A percentile compares a stretch with the other conserved stretches of the same genome.
These are phyloP conservation scores for Jaapia argillacea DNA, from an alignment of 768 basidiomycete species.

Conservation along the genomic window DNA sequence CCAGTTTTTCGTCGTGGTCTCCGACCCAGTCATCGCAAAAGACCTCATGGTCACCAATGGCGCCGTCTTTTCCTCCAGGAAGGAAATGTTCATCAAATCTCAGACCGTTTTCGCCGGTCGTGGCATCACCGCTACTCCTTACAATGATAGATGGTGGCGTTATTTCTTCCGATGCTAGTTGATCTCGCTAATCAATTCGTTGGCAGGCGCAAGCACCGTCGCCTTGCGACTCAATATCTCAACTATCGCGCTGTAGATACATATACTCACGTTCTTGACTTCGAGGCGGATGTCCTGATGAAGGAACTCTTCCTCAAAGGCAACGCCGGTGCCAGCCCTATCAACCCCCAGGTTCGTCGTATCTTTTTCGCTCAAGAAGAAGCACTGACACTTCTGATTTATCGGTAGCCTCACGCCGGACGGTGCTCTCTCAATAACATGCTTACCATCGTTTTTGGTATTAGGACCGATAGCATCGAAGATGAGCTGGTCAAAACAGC, in stretches of 20 bases:
- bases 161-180: conserved; percentile 10
- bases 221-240: conserved; percentile 25
- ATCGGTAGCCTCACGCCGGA: too few relatives aligned
- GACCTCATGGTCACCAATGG: too few relatives aligned
- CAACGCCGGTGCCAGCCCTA: too few relatives aligned
- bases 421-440: too few relatives aligned
- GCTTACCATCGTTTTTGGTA: too few relatives aligned
- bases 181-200: conserved; percentile 8
- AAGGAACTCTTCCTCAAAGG: conserved; percentile 26
- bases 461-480: too few relatives aligned
- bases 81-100: conserved; percentile 35
- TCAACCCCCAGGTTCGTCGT: conserved; percentile 28
- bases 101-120: conserved; percentile 33
- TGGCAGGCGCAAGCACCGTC: conserved; percentile 33
- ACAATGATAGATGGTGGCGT: conserved; percentile 35
- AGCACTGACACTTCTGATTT: conserved; percentile 13
- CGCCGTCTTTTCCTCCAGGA: too few relatives aligned
- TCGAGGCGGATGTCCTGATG: conserved; percentile 29
- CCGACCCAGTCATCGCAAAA: too few relatives aligned
- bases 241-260: conserved; percentile 23
- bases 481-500: too few relatives aligned
- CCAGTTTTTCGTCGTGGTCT: conserved; percentile 36
- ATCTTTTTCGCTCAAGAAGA: conserved; percentile 29
- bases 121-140: conserved; percentile 33
- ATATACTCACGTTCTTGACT: conserved; percentile 27